A percentile compares a stretch with the other conserved stretches of the same genome.
Evolutionary conservation across 2,329 filamentous ascomycete species (phyloP).

Genomic region (Exophiala xenobiotica): DNA sequence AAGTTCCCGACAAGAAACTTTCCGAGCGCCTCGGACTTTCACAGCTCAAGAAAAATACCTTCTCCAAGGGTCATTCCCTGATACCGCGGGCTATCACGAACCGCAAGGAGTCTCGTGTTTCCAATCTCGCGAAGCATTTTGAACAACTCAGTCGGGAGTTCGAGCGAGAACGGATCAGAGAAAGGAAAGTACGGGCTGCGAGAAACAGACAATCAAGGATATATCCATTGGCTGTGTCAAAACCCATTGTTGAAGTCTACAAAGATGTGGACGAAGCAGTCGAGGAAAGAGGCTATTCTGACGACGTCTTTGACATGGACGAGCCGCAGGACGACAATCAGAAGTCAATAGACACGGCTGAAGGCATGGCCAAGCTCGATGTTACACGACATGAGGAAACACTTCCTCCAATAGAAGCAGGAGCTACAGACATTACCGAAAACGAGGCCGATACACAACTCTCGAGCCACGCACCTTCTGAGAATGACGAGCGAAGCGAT

Average conservation of each 20-base stretch:
- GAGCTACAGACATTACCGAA: constrained; percentile 37
- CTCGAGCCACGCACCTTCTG: constrained; percentile 57
- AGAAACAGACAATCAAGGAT: constrained; percentile 74
- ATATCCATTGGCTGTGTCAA: constrained; percentile 87
- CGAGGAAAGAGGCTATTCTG: constrained; percentile 69
- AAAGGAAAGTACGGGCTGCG: constrained; percentile 76
- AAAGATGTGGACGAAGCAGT: constrained; percentile 91
- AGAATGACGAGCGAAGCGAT: constrained; percentile 66
- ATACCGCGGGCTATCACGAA: constrained; percentile 81
- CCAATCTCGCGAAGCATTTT: constrained; percentile 90
- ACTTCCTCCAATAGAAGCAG: constrained; percentile 36
- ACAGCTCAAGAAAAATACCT: constrained; percentile 60
- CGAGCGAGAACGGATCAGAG: constrained; percentile 85
- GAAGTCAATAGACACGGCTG: constrained; percentile 27
- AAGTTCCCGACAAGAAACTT: constrained; percentile 68
- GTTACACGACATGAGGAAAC: constrained; percentile 35
- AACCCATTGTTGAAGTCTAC: constrained; percentile 94
- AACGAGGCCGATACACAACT: constrained; percentile 47
- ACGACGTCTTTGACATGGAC: constrained; percentile 50
- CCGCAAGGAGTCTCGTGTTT: constrained; percentile 74
- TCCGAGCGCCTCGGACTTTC: constrained; percentile 68
- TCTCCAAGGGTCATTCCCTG: constrained; percentile 60
- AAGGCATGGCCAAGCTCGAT: constrained; percentile 35
- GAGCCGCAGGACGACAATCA: constrained; percentile 26
- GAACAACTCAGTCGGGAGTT: constrained; percentile 96